Base-by-base conservation (phyloP, 495 filamentous ascomycete genomes). In the Penicillium soppii region DNA sequence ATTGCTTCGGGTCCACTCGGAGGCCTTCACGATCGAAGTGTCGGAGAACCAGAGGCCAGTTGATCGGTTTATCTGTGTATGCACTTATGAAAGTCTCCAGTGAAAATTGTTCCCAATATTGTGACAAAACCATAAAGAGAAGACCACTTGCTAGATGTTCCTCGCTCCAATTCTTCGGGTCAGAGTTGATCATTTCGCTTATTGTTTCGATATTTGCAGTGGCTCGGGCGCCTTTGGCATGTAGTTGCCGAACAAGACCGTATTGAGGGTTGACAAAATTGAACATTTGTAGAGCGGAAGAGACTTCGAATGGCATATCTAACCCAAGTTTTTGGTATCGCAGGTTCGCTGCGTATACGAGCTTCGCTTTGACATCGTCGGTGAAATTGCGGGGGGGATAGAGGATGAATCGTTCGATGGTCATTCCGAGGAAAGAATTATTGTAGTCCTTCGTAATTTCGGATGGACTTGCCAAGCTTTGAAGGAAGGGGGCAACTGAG, bases 11-110 rank as follows among this genome's bases (percentile, higher is more conserved):
- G 6, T 88, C 83, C 22, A 99, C 78, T 49, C 86, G 74, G 19
- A 95, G 72, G 32, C 83, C 80, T 25, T 87, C 82, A 25, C 90
- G 87, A 67, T 99, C 95, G 58, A 97, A 91, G 43, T 82, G 81
- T 39, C 82, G 80, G 37, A 97, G 78, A 3, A 96, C 86, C 23
- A 86, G 75, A 29, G 88, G 77, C 94, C 95, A 99, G 52, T 86
- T 81, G 54, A 96, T 84, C 33, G 72, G 71, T 50, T 77, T 77
- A 7, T 77, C 79, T 29, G 75, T 68, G 56, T 78, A 81, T 17
- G 83, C 80, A n/a, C 77, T 74, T 12, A 96, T 79, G 57, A 97
- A 87, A 19, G 83, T 79, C 27, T 83, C 82, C 13, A 89, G 74
- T 33, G 91, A 87, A 66, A 91, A 91, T 15, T 78, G 79, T 29